Base-by-base conservation (phyloP, 75 land plant genomes). In the Pseudotsuga menziesii region DNA sequence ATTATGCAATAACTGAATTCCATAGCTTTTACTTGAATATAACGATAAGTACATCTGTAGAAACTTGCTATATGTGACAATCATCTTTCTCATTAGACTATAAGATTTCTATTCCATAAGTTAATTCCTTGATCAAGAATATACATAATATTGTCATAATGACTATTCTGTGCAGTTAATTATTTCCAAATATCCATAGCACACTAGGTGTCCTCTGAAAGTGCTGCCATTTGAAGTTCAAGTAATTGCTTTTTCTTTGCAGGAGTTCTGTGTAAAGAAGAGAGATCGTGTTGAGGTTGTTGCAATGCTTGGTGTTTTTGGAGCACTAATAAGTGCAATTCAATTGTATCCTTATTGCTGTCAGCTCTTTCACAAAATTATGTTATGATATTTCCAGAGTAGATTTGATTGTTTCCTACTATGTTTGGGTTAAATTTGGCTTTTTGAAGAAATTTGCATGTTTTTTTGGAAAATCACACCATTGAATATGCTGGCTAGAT, bases 231-330 rank as follows among this genome's bases (percentile, higher is more conserved):
- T 39, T 39, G 41, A 27, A 26, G 26, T 66, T 66, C 20, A 66
- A 66, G 39, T 32, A 17, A 36, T 5, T 58, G 19, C 36, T 52
- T 56, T 54, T 54, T 32, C 9, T 52, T 32, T 83, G 77, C 87
- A 91, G 93, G 96, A 93, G 84, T 91, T 88, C 29, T 81, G 84
- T 59, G 90, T 92, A 3, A 90, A 92, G 75, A 85, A 82, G 75
- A 82, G 76, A 69, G 92, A 92, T 72, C 84, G 69, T 27, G 82
- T 90, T 52, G 94, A 92, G 84, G 82, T 92, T 12, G 64, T 92
- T 60, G 77, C 87, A 12, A 89, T 90, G 80, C 74, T 90, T 55
- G 92, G 92, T 23, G 58, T 84, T 32, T 92, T 90, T 77, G 94
- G 94, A 25, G 71, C 81, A 14, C 61, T 92, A 16, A 83, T 92